These are phyloP conservation scores for Atalantia buxifolia DNA, from an alignment of 345 rosid species.

Conservation along the genomic window DNA sequence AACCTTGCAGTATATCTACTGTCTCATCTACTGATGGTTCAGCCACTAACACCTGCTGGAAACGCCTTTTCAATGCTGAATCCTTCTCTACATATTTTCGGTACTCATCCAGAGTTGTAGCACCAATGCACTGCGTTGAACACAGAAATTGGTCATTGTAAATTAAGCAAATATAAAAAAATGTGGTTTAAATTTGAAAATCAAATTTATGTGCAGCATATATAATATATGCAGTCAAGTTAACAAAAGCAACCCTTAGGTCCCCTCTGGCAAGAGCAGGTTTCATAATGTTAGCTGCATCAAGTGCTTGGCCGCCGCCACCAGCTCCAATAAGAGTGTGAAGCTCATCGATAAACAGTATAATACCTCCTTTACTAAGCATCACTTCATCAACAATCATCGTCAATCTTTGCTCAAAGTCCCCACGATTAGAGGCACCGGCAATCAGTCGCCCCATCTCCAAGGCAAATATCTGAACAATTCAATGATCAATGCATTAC, in stretches of 20 bases:
- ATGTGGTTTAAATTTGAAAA: not conserved
- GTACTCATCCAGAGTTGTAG: constrained; percentile 28
- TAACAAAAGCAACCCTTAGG: constrained; percentile 1
- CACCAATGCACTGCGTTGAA: constrained; percentile 24
- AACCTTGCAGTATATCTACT: constrained; percentile 13
- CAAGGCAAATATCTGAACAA: constrained; percentile 21
- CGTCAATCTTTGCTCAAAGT: constrained; percentile 23
- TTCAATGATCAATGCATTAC: too few relatives aligned
- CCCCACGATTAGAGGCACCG: constrained; percentile 18
- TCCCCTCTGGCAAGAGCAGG: constrained; percentile 35
- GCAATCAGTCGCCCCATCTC: constrained; percentile 29
- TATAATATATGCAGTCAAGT: not conserved
- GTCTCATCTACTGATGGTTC: constrained; percentile 29
- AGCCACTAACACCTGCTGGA: not conserved
- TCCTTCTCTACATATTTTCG: constrained; percentile 28
- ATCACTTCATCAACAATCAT: constrained; percentile 26
- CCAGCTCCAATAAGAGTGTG: constrained; percentile 30
- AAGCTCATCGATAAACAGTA: constrained; percentile 37
- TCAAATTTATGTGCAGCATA: not conserved
- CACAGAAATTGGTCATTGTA: not conserved
- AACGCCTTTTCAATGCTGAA: constrained; percentile 24
- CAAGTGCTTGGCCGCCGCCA: constrained; percentile 9
- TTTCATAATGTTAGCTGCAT: constrained; percentile 39
- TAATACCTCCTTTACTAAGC: constrained; percentile 13
- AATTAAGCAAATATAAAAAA: too few relatives aligned